These are phyloP conservation scores for Termitomyces sp. DNA, from an alignment of 768 basidiomycete genomes.

Conservation along the genomic window DNA sequence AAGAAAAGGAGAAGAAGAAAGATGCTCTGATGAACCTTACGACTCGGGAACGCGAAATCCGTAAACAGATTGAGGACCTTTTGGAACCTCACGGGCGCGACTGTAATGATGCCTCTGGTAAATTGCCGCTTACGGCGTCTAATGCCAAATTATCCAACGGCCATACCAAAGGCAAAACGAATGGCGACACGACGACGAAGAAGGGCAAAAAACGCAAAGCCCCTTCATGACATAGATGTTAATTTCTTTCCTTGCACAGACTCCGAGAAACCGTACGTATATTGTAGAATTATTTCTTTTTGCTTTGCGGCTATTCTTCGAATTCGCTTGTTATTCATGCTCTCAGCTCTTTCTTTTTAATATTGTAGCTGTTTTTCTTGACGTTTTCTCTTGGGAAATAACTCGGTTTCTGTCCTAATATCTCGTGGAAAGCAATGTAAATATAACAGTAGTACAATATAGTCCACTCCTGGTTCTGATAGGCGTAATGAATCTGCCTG, in stretches of 20 bases:
- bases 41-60: slow-evolving; percentile 70
- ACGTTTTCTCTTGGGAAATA: slow-evolving; percentile 8
- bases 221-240: slow-evolving; percentile 25
- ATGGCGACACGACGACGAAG: slow-evolving; percentile 43
- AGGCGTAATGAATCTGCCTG: slow-evolving; percentile 21
- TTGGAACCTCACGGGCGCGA: slow-evolving; percentile 41
- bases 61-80: slow-evolving; percentile 72
- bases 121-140: slow-evolving; percentile 29
- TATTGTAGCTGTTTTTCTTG: slow-evolving; percentile 1
- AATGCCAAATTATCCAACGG: slow-evolving; percentile 42
- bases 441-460: slow-evolving; percentile 15
- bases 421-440: slow-evolving; percentile 10
- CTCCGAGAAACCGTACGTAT: neutral
- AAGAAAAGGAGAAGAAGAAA: slow-evolving; percentile 74
- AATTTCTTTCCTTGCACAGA: slow-evolving; percentile 13
- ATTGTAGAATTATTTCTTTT: slow-evolving; percentile 3
- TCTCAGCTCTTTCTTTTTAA: neutral
- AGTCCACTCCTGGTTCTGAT: slow-evolving; percentile 11
- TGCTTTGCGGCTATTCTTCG: slow-evolving; percentile 6
- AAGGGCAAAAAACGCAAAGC: slow-evolving; percentile 55
- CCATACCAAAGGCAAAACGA: slow-evolving; percentile 33
- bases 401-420: slow-evolving; percentile 3
- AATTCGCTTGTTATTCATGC: slow-evolving; percentile 2
- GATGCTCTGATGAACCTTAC: slow-evolving; percentile 62
- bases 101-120: slow-evolving; percentile 24